Conservation (phyloP, 352 stramenopile genomes). For the Phytophthora vignae region DNA sequence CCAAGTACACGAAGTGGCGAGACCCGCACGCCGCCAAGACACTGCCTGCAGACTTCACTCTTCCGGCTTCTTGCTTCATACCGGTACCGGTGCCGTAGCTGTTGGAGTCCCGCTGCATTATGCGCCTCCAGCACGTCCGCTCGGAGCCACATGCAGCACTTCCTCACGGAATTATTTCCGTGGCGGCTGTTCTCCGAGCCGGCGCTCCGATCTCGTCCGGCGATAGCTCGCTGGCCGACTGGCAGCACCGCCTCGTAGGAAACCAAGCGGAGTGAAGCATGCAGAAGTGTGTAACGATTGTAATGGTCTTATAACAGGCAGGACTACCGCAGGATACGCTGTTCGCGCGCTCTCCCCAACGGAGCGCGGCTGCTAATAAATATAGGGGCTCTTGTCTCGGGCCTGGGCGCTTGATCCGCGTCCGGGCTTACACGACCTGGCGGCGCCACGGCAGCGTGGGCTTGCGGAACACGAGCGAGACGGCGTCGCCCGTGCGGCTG, state of each 20-base stretch:
- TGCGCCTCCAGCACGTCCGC: too few relatives aligned
- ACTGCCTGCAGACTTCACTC: too few relatives aligned
- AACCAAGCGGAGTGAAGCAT: not conserved
- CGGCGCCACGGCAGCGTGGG: constrained; percentile 43
- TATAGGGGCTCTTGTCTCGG: not conserved
- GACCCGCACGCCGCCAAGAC: too few relatives aligned
- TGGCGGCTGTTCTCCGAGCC: constrained; percentile 11
- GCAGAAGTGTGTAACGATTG: constrained; percentile 14
- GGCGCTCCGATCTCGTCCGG: not conserved
- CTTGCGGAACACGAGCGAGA: constrained; percentile 50
- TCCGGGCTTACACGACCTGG: constrained; percentile 31
- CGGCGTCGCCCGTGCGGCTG: constrained; percentile 61
- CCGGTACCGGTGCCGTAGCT: too few relatives aligned
- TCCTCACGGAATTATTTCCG: not conserved
- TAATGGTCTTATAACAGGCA: constrained; percentile 27
- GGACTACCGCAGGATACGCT: constrained; percentile 13
- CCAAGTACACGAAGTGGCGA: too few relatives aligned
- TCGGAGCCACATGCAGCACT: not conserved
- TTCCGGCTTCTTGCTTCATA: too few relatives aligned
- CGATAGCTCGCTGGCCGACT: not conserved
- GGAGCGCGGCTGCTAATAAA: constrained; percentile 36
- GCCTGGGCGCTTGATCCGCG: not conserved
- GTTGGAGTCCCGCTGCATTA: too few relatives aligned
- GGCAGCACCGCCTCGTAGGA: too few relatives aligned
- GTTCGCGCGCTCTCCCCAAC: constrained; percentile 18